These are phyloP conservation scores for Persicaria tinctoria DNA, from an alignment of 148 eudicot species.

Conservation along the genomic window DNA sequence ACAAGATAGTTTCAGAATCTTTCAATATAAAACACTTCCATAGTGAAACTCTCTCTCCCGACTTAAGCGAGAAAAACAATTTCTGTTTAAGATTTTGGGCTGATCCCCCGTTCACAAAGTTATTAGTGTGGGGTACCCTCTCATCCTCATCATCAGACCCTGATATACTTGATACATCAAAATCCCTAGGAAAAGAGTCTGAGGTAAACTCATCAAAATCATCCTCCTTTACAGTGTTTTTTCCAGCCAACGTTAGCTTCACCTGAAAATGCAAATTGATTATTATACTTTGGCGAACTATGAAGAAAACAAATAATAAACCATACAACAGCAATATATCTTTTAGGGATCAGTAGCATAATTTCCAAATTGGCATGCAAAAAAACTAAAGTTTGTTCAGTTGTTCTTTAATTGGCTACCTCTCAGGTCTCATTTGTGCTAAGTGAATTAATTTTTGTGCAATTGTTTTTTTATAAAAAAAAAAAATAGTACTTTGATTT, in stretches of 20 bases:
- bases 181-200: constrained; percentile 52
- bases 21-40: constrained; percentile 68
- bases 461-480: too few species aligned
- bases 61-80: constrained; percentile 46
- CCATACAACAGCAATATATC: background rate
- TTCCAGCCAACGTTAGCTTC: constrained; percentile 79
- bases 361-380: background rate
- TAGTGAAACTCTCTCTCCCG: constrained; percentile 61
- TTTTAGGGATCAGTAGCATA: background rate
- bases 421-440: background rate
- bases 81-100: constrained; percentile 35
- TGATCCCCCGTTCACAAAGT: constrained; percentile 25
- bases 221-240: constrained; percentile 61
- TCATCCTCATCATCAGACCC: constrained; percentile 90
- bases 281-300: background rate
- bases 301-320: background rate
- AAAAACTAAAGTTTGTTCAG: background rate
- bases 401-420: background rate
- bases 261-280: constrained; percentile 39
- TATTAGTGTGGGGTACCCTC: constrained; percentile 23
- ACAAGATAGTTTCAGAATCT: constrained; percentile 43
- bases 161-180: constrained; percentile 83
- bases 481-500: too few species aligned
- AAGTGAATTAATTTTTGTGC: too few species aligned
- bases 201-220: constrained; percentile 67